phyloP scores from a whole-genome alignment of 352 stramenopile genomes.

The Pythium folliculosum region DNA sequence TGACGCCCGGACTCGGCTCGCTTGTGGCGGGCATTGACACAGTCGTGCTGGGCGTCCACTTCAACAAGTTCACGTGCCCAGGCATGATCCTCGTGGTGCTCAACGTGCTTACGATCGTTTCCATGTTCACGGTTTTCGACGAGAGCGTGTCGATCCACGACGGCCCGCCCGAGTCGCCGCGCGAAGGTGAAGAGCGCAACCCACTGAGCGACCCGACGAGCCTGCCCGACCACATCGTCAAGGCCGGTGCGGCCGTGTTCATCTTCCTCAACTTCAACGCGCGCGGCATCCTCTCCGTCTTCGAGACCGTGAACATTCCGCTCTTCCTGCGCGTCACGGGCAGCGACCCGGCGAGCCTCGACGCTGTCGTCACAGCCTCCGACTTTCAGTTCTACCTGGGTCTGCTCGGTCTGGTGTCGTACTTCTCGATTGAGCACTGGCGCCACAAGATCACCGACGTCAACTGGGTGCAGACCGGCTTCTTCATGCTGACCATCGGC shows the following conservation, averaged over 20 bases:
- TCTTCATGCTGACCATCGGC: conserved; percentile 47
- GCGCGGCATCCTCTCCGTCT: conserved; percentile 77
- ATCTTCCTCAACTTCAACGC: conserved; percentile 51
- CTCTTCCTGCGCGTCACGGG: conserved; percentile 72
- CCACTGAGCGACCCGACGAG: conserved; percentile 40
- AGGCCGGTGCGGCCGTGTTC: conserved; percentile 1
- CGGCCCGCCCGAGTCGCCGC: conserved; percentile 47
- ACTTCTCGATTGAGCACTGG: conserved; percentile 76
- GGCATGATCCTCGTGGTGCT: conserved; percentile 57
- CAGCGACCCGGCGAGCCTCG: conserved; percentile 64
- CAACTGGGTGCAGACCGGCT: conserved; percentile 64
- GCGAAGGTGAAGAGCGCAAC: conserved; percentile 36
- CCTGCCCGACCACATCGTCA: conserved; percentile 45
- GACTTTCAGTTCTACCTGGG: conserved; percentile 80
- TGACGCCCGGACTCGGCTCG: conserved; percentile 68
- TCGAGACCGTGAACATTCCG: conserved; percentile 76
- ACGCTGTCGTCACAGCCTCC: conserved; percentile 63
- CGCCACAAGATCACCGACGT: conserved; percentile 62
- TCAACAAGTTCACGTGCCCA: conserved; percentile 68
- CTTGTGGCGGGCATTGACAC: conserved; percentile 58
- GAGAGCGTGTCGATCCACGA: conserved; percentile 46
- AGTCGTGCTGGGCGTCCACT: conserved; percentile 50
- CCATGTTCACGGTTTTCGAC: conserved; percentile 57
- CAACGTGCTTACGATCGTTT: conserved; percentile 60
- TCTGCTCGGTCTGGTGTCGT: conserved; percentile 59